Percentiles rank a stretch among this genome's conserved stretches.
Conservation (phyloP, 2,329 filamentous ascomycete genomes). For the Didymella lethalis region DNA sequence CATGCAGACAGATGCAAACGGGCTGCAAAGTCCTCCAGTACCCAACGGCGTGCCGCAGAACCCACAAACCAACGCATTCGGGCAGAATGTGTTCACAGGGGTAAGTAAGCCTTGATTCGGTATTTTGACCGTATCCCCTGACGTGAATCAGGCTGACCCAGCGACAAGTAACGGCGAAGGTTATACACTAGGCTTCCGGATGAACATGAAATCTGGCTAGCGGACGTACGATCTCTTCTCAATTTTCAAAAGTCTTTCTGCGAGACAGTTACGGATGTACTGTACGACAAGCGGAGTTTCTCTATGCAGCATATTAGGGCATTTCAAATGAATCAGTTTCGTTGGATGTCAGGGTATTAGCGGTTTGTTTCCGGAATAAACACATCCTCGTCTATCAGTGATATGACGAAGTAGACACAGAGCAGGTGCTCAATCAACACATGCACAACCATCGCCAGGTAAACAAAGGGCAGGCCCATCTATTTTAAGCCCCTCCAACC, state of each 20-base stretch:
- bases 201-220: slow-evolving; percentile 26
- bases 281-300: neutral
- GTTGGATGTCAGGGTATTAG: neutral
- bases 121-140: neutral
- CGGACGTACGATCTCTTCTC: neutral
- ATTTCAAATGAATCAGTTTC: neutral
- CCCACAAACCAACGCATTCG: slow-evolving; percentile 41
- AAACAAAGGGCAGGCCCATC: neutral
- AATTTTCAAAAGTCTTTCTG: neutral
- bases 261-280: neutral
- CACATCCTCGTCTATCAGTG: neutral
- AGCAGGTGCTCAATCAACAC: neutral
- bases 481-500: slow-evolving; percentile 16
- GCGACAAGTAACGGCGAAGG: slow-evolving; percentile 37
- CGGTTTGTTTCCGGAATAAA: neutral
- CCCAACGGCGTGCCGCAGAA: slow-evolving; percentile 32
- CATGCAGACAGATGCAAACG: slow-evolving; percentile 41
- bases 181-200: slow-evolving; percentile 42
- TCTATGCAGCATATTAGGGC: neutral
- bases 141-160: slow-evolving; percentile 35
- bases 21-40: slow-evolving; percentile 27
- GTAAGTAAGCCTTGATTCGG: slow-evolving; percentile 35
- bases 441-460: neutral
- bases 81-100: slow-evolving; percentile 51
- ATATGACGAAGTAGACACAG: neutral